A percentile compares a stretch with the other conserved stretches of the same genome.
These are phyloP conservation scores for Aeschynomene evenia DNA, from an alignment of 306 rosid species.

Conservation along the genomic window DNA sequence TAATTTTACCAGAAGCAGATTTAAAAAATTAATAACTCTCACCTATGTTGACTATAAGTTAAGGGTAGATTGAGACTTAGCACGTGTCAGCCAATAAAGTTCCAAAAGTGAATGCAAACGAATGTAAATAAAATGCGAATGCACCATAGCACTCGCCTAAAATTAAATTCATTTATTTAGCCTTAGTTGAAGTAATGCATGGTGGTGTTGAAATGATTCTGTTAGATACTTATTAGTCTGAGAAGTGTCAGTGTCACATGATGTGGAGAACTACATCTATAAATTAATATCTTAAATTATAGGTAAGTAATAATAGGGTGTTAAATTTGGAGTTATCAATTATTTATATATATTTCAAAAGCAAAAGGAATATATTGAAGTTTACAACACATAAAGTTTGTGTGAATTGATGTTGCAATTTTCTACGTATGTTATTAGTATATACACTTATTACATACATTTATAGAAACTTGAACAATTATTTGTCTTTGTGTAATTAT, in stretches of 20 bases:
- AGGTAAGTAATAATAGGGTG: not conserved
- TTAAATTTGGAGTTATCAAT: not conserved
- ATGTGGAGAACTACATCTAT: not conserved
- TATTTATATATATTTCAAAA: not conserved
- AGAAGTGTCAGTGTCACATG: not conserved
- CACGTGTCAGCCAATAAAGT: too few species aligned
- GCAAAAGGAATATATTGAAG: not conserved
- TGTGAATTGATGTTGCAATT: not conserved
- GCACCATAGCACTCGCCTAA: too few species aligned
- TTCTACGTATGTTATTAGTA: not conserved
- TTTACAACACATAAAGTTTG: not conserved
- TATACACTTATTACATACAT: not conserved
- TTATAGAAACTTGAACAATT: not conserved
- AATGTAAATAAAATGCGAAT: too few species aligned
- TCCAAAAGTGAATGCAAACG: too few species aligned
- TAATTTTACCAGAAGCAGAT: too few species aligned
- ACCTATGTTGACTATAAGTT: too few species aligned
- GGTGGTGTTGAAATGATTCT: conserved; percentile 22
- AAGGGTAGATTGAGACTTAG: too few species aligned
- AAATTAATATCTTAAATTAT: not conserved
- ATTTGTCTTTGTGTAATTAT: conserved; percentile 14
- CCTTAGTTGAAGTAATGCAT: not conserved
- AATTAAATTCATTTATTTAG: too few species aligned
- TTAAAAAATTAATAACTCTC: too few species aligned
- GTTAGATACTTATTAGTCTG: not conserved